These are phyloP conservation scores for Ambrosia trifida DNA, from an alignment of 129 eudicot genomes.

Conservation along the genomic window DNA sequence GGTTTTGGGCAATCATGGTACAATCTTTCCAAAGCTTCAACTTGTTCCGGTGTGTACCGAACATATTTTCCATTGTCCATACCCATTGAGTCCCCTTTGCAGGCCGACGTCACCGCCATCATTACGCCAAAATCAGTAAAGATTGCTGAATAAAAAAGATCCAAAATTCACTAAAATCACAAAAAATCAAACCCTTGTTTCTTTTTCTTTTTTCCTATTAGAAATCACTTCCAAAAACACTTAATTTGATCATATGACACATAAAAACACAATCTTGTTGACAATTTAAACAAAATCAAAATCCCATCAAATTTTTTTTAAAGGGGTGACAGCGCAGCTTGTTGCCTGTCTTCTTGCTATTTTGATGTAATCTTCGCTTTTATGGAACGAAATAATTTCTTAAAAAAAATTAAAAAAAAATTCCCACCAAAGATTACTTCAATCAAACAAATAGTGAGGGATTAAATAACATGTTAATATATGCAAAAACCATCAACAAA, in stretches of 20 bases:
- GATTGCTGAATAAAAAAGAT: neutral
- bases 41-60: constrained; percentile 92
- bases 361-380: no score
- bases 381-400: no score
- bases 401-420: neutral
- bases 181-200: constrained; percentile 7
- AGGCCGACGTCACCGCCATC: constrained; percentile 84
- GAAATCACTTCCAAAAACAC: constrained; percentile 3
- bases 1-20: constrained; percentile 94
- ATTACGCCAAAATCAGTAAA: constrained; percentile 41
- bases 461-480: constrained; percentile 5
- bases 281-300: neutral
- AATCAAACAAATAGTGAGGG: constrained; percentile 14
- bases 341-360: no score
- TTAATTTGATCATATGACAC: neutral
- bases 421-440: constrained; percentile 4
- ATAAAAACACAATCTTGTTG: constrained; percentile 25
- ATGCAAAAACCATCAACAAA: neutral
- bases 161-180: neutral
- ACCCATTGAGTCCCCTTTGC: constrained; percentile 70
- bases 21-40: constrained; percentile 85
- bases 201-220: neutral
- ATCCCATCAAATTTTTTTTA: neutral
- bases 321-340: no score
- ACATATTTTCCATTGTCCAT: constrained; percentile 84